A percentile compares a stretch with the other conserved stretches of the same genome.
Evolutionary conservation across 2,329 filamentous ascomycete species (phyloP).

Genomic region (Dactylellina parvicollis): DNA sequence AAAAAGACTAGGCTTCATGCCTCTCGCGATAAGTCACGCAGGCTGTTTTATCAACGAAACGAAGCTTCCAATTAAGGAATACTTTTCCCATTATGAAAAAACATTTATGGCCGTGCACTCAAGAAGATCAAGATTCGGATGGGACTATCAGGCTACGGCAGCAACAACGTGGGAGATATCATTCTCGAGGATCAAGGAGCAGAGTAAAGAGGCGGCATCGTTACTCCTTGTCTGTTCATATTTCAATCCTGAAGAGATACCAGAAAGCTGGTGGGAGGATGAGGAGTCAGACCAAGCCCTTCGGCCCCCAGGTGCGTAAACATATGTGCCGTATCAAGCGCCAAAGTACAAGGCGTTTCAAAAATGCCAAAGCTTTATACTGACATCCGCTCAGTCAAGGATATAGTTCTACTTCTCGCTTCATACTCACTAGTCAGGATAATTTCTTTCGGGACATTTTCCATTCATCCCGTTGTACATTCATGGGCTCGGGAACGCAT

Average conservation of each 20-base stretch:
- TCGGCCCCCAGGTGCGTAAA: not conserved
- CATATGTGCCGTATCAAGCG: too few relatives aligned
- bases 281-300: not conserved
- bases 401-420: constrained; percentile 17
- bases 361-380: not conserved
- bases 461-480: constrained; percentile 53
- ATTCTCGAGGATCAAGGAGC: constrained; percentile 47
- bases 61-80: constrained; percentile 46
- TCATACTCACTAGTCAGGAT: constrained; percentile 23
- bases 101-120: constrained; percentile 41
- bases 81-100: constrained; percentile 39
- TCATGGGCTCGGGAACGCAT: constrained; percentile 49
- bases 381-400: constrained; percentile 23
- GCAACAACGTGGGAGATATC: constrained; percentile 54
- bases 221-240: constrained; percentile 55
- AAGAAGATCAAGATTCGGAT: constrained; percentile 27
- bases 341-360: not conserved
- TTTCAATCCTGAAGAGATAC: constrained; percentile 53
- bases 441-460: constrained; percentile 6
- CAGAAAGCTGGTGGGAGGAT: constrained; percentile 38
- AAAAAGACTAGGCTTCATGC: constrained; percentile 43
- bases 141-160: constrained; percentile 49
- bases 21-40: constrained; percentile 37
- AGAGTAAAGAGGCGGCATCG: constrained; percentile 33
- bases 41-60: constrained; percentile 36